These are phyloP conservation scores for Ophiosphaerella narmari DNA, from an alignment of 2,329 filamentous ascomycete species.

Conservation along the genomic window DNA sequence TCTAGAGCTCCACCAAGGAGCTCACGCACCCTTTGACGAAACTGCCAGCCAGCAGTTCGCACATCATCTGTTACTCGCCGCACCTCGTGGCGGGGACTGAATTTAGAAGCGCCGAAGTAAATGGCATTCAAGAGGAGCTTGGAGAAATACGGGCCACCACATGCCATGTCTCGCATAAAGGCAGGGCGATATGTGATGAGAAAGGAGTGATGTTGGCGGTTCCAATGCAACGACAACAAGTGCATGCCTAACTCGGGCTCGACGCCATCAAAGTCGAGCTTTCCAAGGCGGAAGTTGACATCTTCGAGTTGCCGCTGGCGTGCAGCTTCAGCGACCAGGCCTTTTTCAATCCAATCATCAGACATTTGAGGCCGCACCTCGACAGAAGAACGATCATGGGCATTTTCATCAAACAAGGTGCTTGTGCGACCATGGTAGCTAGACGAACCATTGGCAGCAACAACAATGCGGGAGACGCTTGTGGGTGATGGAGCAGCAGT, in stretches of 20 bases:
- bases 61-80: constrained; percentile 53
- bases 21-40: constrained; percentile 52
- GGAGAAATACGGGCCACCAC: constrained; percentile 61
- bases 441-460: constrained; percentile 47
- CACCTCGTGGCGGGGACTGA: constrained; percentile 53
- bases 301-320: constrained; percentile 57
- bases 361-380: constrained; percentile 26
- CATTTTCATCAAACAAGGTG: constrained; percentile 53
- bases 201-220: constrained; percentile 57
- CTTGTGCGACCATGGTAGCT: constrained; percentile 58
- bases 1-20: constrained; percentile 55
- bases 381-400: constrained; percentile 18
- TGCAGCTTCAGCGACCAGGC: constrained; percentile 55
- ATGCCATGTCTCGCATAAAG: constrained; percentile 53
- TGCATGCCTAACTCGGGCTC: constrained; percentile 59
- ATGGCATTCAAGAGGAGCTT: constrained; percentile 62
- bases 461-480: constrained; percentile 45
- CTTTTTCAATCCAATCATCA: constrained; percentile 51
- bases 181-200: constrained; percentile 58
- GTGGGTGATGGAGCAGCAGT: constrained; percentile 18
- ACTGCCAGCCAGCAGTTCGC: constrained; percentile 56
- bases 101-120: constrained; percentile 54
- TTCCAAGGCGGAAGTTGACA: constrained; percentile 52
- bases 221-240: constrained; percentile 58
- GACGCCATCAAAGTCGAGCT: constrained; percentile 62